A percentile compares a stretch with the other conserved stretches of the same genome.
These are phyloP conservation scores for Monocercomonoides exilis DNA, from an alignment of 78 protist species.

Conservation along the genomic window DNA sequence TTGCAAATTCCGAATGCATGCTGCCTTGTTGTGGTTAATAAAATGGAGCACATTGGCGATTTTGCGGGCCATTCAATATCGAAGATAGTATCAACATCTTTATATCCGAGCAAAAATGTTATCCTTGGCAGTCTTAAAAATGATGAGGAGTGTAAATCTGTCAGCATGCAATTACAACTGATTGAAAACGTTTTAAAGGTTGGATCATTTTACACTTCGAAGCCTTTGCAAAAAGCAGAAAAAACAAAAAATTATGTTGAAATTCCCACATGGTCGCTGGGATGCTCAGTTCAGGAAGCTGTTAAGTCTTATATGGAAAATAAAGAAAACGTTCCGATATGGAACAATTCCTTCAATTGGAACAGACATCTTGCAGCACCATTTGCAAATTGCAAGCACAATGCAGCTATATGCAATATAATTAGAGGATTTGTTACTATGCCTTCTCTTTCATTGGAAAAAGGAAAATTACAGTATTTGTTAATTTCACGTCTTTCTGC, in stretches of 20 bases:
- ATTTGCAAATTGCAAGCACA: not conserved
- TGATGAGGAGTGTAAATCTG: not conserved
- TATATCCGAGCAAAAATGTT: not conserved
- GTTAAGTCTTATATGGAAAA: not conserved
- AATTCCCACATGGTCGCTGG: not conserved
- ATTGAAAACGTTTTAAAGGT: not conserved
- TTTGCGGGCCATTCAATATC: not conserved
- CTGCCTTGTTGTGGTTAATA: too few species aligned
- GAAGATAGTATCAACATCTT: not conserved
- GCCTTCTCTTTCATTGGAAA: not conserved
- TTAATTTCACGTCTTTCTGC: not conserved
- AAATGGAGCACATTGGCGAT: not conserved
- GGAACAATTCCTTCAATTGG: not conserved
- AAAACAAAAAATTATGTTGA: not conserved
- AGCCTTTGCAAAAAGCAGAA: not conserved
- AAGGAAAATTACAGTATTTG: not conserved
- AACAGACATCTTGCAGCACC: not conserved
- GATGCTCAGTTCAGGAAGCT: not conserved
- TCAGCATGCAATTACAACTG: not conserved
- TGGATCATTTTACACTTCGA: not conserved
- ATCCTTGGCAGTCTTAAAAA: not conserved
- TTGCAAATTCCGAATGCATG: too few species aligned
- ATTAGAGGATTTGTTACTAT: not conserved
- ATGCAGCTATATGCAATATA: not conserved
- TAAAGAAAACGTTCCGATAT: not conserved